These are phyloP conservation scores for Quercus engelmannii DNA, from an alignment of 306 rosid species.

Conservation along the genomic window DNA sequence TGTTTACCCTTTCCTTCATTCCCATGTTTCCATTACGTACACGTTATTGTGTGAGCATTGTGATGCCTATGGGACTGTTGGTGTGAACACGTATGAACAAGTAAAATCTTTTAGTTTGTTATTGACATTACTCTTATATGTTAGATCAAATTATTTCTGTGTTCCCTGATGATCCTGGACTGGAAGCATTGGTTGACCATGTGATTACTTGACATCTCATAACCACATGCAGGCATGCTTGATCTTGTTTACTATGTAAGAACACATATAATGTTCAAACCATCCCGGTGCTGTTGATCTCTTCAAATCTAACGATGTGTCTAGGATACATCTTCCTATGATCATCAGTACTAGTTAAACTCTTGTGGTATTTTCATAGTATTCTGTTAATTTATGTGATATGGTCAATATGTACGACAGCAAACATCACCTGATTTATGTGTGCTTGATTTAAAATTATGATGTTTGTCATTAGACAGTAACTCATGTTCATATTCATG, in stretches of 20 bases:
- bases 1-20: not conserved
- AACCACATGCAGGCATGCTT: not conserved
- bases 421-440: not conserved
- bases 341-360: not conserved
- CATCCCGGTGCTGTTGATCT: not conserved
- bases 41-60: too few relatives aligned
- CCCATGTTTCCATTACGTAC: not conserved
- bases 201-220: not conserved
- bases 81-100: not conserved
- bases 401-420: not conserved
- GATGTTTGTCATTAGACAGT: not conserved
- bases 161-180: not conserved
- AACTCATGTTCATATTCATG: not conserved
- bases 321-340: not conserved
- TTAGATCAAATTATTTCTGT: not conserved
- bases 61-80: not conserved
- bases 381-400: not conserved
- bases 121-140: not conserved
- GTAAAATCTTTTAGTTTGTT: not conserved
- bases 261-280: constrained; percentile 3
- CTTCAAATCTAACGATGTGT: not conserved
- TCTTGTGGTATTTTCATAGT: not conserved
- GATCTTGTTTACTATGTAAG: constrained; percentile 3
- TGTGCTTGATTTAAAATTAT: not conserved
- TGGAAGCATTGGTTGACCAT: not conserved